phyloP scores from a whole-genome alignment of 2,329 filamentous ascomycete species.

The Aquanectria penicillioides region DNA sequence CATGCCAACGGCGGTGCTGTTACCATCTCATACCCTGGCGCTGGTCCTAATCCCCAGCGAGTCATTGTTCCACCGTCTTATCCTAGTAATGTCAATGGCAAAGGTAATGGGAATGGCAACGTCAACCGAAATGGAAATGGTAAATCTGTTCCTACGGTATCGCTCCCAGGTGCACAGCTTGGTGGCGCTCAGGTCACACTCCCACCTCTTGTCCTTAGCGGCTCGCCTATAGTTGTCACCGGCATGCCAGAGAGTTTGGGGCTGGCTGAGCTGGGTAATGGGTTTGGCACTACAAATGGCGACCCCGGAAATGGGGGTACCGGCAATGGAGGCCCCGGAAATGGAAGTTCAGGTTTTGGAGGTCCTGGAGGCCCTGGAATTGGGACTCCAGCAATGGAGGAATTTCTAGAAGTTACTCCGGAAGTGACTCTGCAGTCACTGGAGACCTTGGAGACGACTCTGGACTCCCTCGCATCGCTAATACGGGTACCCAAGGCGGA shows the following conservation, averaged over 20 bases:
- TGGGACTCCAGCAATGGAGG: no score
- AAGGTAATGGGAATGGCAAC: conserved; percentile 9
- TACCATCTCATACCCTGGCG: conserved; percentile 1
- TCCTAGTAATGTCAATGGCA: no score
- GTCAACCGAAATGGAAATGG: background rate
- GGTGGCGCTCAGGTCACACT: conserved; percentile 17
- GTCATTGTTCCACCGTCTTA: conserved; percentile 9
- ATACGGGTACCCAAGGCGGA: background rate
- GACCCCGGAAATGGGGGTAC: background rate
- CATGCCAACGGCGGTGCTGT: background rate
- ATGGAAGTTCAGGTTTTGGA: background rate
- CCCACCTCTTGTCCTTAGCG: conserved; percentile 2
- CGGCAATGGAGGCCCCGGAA: background rate
- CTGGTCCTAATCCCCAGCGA: background rate
- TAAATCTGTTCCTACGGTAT: background rate
- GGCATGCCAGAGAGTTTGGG: background rate
- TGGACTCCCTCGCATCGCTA: background rate
- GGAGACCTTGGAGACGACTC: no score
- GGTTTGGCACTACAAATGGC: background rate
- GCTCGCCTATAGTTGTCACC: conserved; percentile 1
- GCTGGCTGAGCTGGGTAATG: background rate
- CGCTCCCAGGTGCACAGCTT: conserved; percentile 11
- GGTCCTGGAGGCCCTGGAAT: background rate
- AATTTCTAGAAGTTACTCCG: no score
- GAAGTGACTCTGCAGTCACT: no score